These are phyloP conservation scores for Hypsizygus marmoreus DNA, from an alignment of 768 basidiomycete genomes.

Conservation along the genomic window DNA sequence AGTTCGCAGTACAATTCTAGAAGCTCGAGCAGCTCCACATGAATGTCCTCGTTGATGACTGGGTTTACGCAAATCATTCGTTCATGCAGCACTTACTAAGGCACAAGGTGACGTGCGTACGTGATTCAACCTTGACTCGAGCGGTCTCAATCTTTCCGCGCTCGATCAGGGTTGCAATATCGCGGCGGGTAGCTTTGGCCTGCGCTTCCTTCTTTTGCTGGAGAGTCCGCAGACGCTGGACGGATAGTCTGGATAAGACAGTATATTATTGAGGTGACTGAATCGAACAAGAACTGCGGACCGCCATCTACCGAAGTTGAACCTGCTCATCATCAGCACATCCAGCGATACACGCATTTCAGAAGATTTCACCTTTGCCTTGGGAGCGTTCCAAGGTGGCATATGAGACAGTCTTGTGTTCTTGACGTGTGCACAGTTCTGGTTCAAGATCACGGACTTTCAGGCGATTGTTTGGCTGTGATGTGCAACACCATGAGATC, in stretches of 20 bases:
- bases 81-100: slow-evolving; percentile 3
- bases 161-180: slow-evolving; percentile 81
- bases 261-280: slow-evolving; percentile 1
- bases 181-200: slow-evolving; percentile 65
- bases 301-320: slow-evolving; percentile 20
- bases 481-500: slow-evolving; percentile 2
- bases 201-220: slow-evolving; percentile 94
- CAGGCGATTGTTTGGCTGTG: background rate
- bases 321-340: slow-evolving; percentile 10
- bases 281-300: background rate
- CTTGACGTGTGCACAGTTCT: slow-evolving; percentile 4
- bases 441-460: background rate
- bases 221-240: slow-evolving; percentile 81
- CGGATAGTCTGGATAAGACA: slow-evolving; percentile 59
- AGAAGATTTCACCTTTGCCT: slow-evolving; percentile 14
- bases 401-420: slow-evolving; percentile 5
- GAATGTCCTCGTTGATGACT: slow-evolving; percentile 86
- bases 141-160: slow-evolving; percentile 83
- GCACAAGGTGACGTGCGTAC: slow-evolving; percentile 44
- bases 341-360: background rate
- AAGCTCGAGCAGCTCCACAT: slow-evolving; percentile 87
- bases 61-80: slow-evolving; percentile 1
- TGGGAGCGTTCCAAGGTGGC: slow-evolving; percentile 23
- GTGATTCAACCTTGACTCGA: slow-evolving; percentile 80
- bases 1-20: slow-evolving; percentile 95